phyloP scores from a whole-genome alignment of 805 yeast species.

The Pichia phayaonensis region DNA sequence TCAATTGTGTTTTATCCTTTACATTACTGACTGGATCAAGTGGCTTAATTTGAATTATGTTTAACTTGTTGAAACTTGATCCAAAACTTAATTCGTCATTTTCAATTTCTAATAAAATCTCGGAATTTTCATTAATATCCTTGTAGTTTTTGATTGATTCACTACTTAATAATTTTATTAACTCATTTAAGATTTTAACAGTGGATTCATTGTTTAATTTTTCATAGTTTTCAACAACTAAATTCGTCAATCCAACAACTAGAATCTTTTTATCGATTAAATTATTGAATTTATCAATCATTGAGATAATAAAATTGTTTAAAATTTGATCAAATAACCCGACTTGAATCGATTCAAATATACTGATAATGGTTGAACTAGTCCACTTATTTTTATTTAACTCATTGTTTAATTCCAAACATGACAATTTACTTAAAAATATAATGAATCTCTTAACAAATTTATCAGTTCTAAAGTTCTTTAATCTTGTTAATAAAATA shows the following conservation, averaged over 20 bases:
- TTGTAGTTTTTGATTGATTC: constrained; percentile 30
- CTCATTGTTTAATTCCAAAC: constrained; percentile 23
- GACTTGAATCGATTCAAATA: constrained; percentile 67
- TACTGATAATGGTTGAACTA: constrained; percentile 44
- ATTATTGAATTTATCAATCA: constrained; percentile 36
- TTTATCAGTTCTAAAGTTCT: constrained; percentile 73
- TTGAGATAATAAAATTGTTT: constrained; percentile 43
- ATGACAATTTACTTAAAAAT: constrained; percentile 39
- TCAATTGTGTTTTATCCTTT: constrained; percentile 23
- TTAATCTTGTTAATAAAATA: constrained; percentile 71
- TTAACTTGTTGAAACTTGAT: constrained; percentile 70
- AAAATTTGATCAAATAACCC: constrained; percentile 47
- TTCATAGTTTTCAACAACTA: constrained; percentile 36
- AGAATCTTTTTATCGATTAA: constrained; percentile 38
- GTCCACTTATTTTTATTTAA: constrained; percentile 22
- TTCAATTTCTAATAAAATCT: constrained; percentile 55
- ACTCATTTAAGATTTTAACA: constrained; percentile 34
- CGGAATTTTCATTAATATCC: constrained; percentile 32
- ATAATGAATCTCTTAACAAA: constrained; percentile 64
- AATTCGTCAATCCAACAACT: constrained; percentile 40
- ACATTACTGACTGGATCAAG: constrained; percentile 66
- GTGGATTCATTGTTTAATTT: constrained; percentile 32
- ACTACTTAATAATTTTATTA: constrained; percentile 31
- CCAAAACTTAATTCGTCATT: constrained; percentile 63
- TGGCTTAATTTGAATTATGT: constrained; percentile 49